These are phyloP conservation scores for Xylaria cubensis DNA, from an alignment of 495 filamentous ascomycete species.

Conservation along the genomic window DNA sequence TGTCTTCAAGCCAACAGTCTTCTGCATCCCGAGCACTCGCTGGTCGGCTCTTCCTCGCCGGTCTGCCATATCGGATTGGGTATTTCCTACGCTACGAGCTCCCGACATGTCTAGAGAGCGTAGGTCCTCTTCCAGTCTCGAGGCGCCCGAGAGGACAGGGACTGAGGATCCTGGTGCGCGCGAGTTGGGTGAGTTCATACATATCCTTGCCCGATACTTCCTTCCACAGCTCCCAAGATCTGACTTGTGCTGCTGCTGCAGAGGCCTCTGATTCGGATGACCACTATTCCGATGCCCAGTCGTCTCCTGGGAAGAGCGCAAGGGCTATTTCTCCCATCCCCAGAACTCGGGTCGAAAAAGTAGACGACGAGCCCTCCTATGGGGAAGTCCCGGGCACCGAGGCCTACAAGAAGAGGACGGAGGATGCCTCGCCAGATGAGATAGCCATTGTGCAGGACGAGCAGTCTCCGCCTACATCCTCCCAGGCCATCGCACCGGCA, in stretches of 20 bases:
- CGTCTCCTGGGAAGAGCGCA: slow-evolving; percentile 63
- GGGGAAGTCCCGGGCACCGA: slow-evolving; percentile 88
- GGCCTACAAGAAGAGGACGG: slow-evolving; percentile 74
- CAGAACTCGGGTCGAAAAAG: slow-evolving; percentile 82
- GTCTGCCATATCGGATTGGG: neutral
- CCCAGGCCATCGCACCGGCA: slow-evolving; percentile 25
- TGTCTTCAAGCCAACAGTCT: neutral
- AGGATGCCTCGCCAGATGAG: slow-evolving; percentile 84
- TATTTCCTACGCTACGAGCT: neutral
- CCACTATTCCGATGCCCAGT: slow-evolving; percentile 89
- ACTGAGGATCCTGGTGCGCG: slow-evolving; percentile 82
- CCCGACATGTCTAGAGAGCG: slow-evolving; percentile 45
- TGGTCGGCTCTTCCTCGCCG: slow-evolving; percentile 1
- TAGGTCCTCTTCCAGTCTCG: slow-evolving; percentile 53
- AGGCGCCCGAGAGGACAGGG: slow-evolving; percentile 69
- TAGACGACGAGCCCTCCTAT: slow-evolving; percentile 69
- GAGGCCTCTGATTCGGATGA: slow-evolving; percentile 79
- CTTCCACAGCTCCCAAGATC: neutral
- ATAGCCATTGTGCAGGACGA: slow-evolving; percentile 58
- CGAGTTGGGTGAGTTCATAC: slow-evolving; percentile 69
- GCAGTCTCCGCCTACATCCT: slow-evolving; percentile 46
- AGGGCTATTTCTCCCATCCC: slow-evolving; percentile 70
- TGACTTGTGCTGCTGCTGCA: slow-evolving; percentile 29
- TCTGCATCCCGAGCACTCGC: neutral
- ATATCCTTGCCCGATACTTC: neutral